Evolutionary conservation across 2,329 filamentous ascomycete genomes (phyloP), one percentile per base, ranked within the genome.

Genomic region (Colletotrichum simmondsii): DNA sequence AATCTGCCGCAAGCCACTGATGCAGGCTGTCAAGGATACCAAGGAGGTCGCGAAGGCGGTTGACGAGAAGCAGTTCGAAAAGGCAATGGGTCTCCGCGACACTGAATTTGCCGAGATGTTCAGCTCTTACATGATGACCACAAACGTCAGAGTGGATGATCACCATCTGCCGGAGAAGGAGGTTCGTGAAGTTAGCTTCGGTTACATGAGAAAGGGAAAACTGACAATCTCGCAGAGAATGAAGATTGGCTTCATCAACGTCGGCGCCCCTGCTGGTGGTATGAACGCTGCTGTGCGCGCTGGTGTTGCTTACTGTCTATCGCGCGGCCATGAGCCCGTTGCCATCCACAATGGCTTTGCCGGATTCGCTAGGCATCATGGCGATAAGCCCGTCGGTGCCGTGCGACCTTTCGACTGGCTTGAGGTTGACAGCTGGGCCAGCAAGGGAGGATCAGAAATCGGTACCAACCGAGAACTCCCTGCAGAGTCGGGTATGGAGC

Each of bases 311-410:
- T 98, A 98, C 86, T 98, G 95, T 81, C 83, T 97, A 71, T 93
- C 94, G 57, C 91, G 95, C 72, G 97, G 97, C n/a, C 97, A 99
- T 82, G 95, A 94, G 65, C 94, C 97, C 4, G 83, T 98, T 78
- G 96, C 95, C 22, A 95, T 99, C 68, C 94, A 98, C 85, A 99
- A 99, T 79, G 97, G 97, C 30, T 99, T 99, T 83, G 95, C 97
- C 37, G 97, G 97, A 19, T 92, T 99, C 70, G 93, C 95, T 66
- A 92, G 97, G 59, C 97, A 99, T 83, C 95, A 98, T 81, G 92
- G 87, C 37, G 96, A 98, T 80, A 87, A 92, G 78, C 95, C 95
- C 0, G 73, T 94, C 0, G 93, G 95, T 52, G 91, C 97, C 2
- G 95, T 99, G 10, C 92, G 95, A 37, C 90, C 93, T 52, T 94